Evolutionary conservation across 495 filamentous ascomycete species (phyloP), one percentile per base, ranked within the genome.

Genomic region (Aspergillus heteromorphus): DNA sequence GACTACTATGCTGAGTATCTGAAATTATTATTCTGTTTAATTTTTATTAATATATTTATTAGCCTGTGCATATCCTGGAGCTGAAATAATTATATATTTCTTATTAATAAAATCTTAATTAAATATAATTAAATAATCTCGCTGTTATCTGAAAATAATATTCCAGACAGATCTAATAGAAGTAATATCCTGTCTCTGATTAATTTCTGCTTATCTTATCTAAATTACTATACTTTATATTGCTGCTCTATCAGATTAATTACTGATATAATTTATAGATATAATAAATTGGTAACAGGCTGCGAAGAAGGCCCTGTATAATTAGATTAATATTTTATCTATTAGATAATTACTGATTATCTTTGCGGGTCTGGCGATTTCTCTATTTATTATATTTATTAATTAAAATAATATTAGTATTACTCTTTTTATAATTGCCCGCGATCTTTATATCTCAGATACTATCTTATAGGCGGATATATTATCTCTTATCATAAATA

Each of bases 401-500:
- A 83, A 87, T 57, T 83, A 86, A 57, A 87, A 85, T 62, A 76
- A 77, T 4, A 79, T 87, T 48, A 80, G 77, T 52, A 78, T 83
- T 17, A 76, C 78, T 2, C 65, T 87, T 0, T 84, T 83, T 1
- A 80, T 78, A 10, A 83, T 87, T 56, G 79, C 79, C 34, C 68
- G 66, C 48, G 82, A 85, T 42, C 70, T 87, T 1, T 56, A 80
- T 49, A 81, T 77, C 0, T 59, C 71, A 31, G 70, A 80, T 30
- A 85, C 82, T 14, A 85, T 89, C 19, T 87, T 81, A 0, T 92
- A 87, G 87, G 81, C 87, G 5, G 88, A 85, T n/a, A 90, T 85
- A 0, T 87, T 86, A 3, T 85, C 85, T 20, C 69, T 90, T 17
- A 84, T 91, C 49, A 84, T 85, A 2, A 87, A 87, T 61, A 87